These are phyloP conservation scores for Coemansia sp. DNA, from an alignment of 192 early-diverging fungal species.

Conservation along the genomic window DNA sequence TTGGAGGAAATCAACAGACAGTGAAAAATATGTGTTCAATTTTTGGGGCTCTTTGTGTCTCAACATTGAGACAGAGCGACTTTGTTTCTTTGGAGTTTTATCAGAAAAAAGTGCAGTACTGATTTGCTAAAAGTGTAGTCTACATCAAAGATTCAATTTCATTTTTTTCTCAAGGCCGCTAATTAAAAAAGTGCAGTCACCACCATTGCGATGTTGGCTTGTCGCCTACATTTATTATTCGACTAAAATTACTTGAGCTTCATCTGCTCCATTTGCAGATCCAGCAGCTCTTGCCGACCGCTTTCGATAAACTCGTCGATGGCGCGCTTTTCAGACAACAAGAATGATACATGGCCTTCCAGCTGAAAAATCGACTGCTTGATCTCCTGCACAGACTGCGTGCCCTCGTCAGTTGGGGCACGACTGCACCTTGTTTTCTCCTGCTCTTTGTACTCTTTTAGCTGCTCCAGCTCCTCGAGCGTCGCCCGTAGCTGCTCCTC, in stretches of 20 bases:
- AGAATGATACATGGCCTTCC: constrained; percentile 44
- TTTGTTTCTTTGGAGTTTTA: too few species aligned
- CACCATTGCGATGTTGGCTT: neutral
- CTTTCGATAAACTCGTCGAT: constrained; percentile 44
- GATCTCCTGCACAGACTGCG: constrained; percentile 39
- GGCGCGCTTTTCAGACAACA: constrained; percentile 42
- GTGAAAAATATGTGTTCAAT: too few species aligned
- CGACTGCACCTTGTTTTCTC: constrained; percentile 16
- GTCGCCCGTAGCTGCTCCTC: constrained; percentile 10
- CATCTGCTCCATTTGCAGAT: constrained; percentile 44
- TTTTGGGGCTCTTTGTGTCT: too few species aligned
- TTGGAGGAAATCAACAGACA: neutral
- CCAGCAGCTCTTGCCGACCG: constrained; percentile 42
- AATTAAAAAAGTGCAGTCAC: neutral
- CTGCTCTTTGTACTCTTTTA: constrained; percentile 29
- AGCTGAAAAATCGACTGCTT: constrained; percentile 49
- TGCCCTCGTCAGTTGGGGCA: constrained; percentile 6
- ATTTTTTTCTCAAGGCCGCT: too few species aligned
- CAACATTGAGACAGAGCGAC: too few species aligned
- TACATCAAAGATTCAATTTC: too few species aligned
- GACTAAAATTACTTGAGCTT: constrained; percentile 25
- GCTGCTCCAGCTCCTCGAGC: constrained; percentile 31
- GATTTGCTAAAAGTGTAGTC: too few species aligned
- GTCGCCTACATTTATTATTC: neutral
- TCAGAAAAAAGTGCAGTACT: too few species aligned